Conservation (phyloP, 2,329 filamentous ascomycete genomes). For the Talaromyces albobiverticillius region DNA sequence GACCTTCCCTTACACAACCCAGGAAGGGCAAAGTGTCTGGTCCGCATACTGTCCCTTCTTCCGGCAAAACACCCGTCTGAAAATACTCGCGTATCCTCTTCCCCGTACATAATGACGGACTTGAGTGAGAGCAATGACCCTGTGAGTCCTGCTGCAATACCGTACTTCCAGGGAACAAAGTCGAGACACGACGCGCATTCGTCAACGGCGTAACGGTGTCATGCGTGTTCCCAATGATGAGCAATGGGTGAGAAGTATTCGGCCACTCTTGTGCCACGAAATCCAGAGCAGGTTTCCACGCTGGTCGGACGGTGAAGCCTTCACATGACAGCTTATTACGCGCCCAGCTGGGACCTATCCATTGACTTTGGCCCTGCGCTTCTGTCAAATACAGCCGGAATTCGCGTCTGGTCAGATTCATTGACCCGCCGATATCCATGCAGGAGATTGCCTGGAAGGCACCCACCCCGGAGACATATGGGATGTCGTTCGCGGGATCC, state of each 20-base stretch:
- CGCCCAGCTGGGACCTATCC: conserved; percentile 8
- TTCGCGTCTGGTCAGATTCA: not conserved
- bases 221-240: conserved; percentile 4
- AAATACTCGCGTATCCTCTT: conserved; percentile 1
- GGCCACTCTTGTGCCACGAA: conserved; percentile 4
- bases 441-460: conserved; percentile 8
- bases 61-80: not conserved
- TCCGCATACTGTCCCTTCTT: not conserved
- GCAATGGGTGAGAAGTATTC: not conserved
- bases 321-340: conserved; percentile 6
- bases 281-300: not conserved
- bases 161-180: not conserved
- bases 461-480: conserved; percentile 5
- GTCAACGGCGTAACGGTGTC: conserved; percentile 5
- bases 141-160: conserved; percentile 6
- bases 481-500: not conserved
- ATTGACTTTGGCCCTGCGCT: not conserved
- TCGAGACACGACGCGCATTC: conserved; percentile 3
- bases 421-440: conserved; percentile 6
- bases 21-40: not conserved
- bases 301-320: conserved; percentile 1
- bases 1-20: not conserved
- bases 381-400: not conserved
- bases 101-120: conserved; percentile 3
- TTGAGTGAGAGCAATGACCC: conserved; percentile 3